Conservation (phyloP, 176 grass and related monocot species). For the Dendrocalamus sinicus region DNA sequence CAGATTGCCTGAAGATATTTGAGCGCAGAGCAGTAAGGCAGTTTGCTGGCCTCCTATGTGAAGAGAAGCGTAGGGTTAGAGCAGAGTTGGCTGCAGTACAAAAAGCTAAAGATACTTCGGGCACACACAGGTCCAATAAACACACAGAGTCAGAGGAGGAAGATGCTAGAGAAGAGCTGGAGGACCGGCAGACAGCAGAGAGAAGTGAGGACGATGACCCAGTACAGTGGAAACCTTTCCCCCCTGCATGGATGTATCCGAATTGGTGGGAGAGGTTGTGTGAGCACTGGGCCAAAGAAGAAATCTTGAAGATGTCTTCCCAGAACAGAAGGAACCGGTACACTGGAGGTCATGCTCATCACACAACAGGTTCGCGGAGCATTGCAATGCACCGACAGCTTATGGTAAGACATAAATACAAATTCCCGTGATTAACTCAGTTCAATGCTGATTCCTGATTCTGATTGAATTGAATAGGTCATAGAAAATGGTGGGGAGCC, state of each 20-base stretch:
- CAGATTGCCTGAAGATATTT: conserved; percentile 50
- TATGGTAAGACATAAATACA: conserved; percentile 45
- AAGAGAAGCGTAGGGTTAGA: conserved; percentile 50
- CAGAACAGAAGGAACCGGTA: conserved; percentile 41
- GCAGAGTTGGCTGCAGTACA: conserved; percentile 5
- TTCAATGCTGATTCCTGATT: conserved; percentile 16
- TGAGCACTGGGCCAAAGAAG: conserved; percentile 49
- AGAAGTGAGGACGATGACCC: conserved; percentile 30
- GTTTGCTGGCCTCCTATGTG: conserved; percentile 30
- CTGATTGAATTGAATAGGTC: conserved; percentile 40
- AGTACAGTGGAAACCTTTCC: conserved; percentile 42
- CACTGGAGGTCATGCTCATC: conserved; percentile 39
- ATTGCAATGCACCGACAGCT: conserved; percentile 40
- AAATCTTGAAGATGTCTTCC: conserved; percentile 39
- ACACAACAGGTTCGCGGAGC: conserved; percentile 51
- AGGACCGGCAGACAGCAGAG: conserved; percentile 34
- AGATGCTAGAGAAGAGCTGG: conserved; percentile 31
- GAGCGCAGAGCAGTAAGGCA: conserved; percentile 41
- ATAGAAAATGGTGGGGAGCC: conserved; percentile 46
- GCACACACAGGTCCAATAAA: background rate
- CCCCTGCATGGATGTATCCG: conserved; percentile 45
- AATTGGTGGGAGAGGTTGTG: conserved; percentile 51
- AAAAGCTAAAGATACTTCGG: conserved; percentile 13
- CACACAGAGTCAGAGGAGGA: conserved; percentile 21
- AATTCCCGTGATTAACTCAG: conserved; percentile 25